These are phyloP conservation scores for Gentiana macrophylla DNA, from an alignment of 257 asterid species.

Conservation along the genomic window DNA sequence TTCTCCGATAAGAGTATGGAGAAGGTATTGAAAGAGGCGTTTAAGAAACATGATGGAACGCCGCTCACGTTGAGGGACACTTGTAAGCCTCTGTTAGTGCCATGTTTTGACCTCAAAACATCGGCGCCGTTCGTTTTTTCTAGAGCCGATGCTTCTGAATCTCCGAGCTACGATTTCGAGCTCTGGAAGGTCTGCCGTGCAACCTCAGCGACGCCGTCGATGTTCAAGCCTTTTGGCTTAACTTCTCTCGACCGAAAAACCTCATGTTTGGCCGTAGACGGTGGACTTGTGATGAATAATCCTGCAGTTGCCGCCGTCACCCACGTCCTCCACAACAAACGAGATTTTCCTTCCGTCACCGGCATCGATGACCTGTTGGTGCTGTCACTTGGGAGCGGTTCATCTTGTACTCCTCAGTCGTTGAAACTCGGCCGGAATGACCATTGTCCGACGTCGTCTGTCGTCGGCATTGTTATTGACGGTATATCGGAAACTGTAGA, in stretches of 20 bases:
- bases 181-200: conserved; percentile 95
- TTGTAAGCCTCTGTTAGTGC: conserved; percentile 76
- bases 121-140: conserved; percentile 94
- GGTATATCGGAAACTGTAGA: conserved; percentile 93
- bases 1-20: conserved; percentile 62
- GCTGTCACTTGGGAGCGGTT: conserved; percentile 78
- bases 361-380: conserved; percentile 78
- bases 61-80: conserved; percentile 60
- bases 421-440: conserved; percentile 38
- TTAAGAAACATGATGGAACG: conserved; percentile 51
- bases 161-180: conserved; percentile 80
- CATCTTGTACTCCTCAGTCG: conserved; percentile 25
- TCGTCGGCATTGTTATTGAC: conserved; percentile 65
- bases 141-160: conserved; percentile 83
- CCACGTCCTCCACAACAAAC: conserved; percentile 88
- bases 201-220: conserved; percentile 70
- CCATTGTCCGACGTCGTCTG: conserved; percentile 45
- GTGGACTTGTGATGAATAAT: conserved; percentile 94
- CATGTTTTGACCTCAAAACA: conserved; percentile 74
- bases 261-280: conserved; percentile 76
- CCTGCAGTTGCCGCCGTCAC: conserved; percentile 97
- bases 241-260: conserved; percentile 69
- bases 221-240: conserved; percentile 70
- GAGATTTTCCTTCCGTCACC: conserved; percentile 74
- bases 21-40: conserved; percentile 46